Conservation (phyloP, 1,284 basidiomycete genomes). For the Apiotrichum gracile region DNA sequence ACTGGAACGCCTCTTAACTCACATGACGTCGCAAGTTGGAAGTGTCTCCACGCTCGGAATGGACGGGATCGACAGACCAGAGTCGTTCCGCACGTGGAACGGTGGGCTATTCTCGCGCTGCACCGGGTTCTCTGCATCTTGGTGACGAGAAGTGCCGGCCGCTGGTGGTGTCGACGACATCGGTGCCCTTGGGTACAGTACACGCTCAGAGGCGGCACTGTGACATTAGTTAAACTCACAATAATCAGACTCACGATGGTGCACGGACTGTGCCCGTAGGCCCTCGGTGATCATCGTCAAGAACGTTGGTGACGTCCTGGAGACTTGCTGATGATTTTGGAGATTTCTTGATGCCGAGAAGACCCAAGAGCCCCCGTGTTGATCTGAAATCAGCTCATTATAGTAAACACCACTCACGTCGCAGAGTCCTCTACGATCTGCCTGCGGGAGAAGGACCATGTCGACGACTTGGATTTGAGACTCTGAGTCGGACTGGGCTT, state of each 20-base stretch:
- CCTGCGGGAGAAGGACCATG: not conserved
- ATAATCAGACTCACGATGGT: not conserved
- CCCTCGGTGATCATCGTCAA: not conserved
- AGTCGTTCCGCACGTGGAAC: not conserved
- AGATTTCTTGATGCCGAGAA: not conserved
- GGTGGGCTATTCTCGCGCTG: not conserved
- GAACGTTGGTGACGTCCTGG: not conserved
- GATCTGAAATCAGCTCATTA: not conserved
- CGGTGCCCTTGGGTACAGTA: not conserved
- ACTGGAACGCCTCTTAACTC: not conserved
- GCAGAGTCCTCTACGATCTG: not conserved
- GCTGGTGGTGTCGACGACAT: not conserved
- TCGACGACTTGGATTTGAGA: not conserved
- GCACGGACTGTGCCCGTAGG: not conserved
- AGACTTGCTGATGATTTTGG: not conserved
- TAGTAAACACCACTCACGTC: too few species aligned
- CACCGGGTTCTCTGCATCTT: not conserved
- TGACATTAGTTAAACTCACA: not conserved
- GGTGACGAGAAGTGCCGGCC: not conserved
- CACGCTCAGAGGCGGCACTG: not conserved
- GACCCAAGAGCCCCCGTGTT: not conserved
- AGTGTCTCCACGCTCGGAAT: not conserved
- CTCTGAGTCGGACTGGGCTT: not conserved
- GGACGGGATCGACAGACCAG: not conserved
- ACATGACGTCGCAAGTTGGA: not conserved